Base-by-base conservation (phyloP, 192 early-diverging fungal species). In the Phlyctochytrium bullatum region DNA sequence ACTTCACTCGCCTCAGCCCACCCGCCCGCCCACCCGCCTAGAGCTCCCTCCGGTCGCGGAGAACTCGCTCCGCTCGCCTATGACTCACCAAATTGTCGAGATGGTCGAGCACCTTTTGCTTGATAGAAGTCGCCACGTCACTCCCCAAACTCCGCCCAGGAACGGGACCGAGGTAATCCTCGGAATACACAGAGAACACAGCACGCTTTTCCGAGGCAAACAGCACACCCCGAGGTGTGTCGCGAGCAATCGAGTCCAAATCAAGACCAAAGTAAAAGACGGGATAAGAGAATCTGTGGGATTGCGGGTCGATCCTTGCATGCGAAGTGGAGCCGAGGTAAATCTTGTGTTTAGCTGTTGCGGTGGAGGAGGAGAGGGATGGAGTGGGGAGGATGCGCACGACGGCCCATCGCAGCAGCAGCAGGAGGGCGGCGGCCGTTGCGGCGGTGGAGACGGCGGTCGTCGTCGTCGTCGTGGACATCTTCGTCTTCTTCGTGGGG, bases 281-380 rank as follows among this genome's bases (percentile, higher is more conserved):
- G 1, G 81, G 77, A 57, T 87, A 86, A 29, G 53, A n/a, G 66
- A 86, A 86, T 3, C 67, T 27, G 67, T 86, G 83, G 0, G 52
- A 33, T 3, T 67, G 66, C 6, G 83, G 83, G 33, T 52, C n/a
- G 61, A 77, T 69, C 16, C 85, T 76, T 3, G 65, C 47, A 64
- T 86, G 85, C 31, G 27, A 52, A 4, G 85, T 86, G 51, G 36
- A n/a, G 27, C 60, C 73, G 32, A 81, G 47, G 66, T 76, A 78
- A 2, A 79, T 20, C 28, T 57, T 61, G 63, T 68, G 73, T n/a
- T n/a, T n/a, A 47, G 20, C 40, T 20, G 40, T 14, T 47, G 40
- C 40, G 40, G 40, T 14, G 10, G 40, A 20, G 6, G 40, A 14
- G 6, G 6, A 20, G 40, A 14, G 6, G 10, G 40, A 47, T 47